Conservation (phyloP, 2,329 filamentous ascomycete species). For the Zasmidium citrigriseum region DNA sequence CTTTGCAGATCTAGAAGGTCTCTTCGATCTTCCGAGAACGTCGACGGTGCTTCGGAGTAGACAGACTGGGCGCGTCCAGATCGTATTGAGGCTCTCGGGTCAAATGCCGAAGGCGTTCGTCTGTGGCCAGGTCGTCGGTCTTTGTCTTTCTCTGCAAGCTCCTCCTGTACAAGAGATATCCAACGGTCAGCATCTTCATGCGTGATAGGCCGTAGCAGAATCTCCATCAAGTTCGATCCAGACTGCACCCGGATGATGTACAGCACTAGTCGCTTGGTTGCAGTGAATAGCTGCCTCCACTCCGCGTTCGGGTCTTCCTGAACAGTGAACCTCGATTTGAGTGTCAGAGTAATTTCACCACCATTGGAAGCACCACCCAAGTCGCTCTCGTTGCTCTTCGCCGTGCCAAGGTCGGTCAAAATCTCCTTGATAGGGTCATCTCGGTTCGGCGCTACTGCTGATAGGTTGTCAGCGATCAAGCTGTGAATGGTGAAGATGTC, state of each 20-base stretch:
- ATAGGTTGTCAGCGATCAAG: conserved; percentile 77
- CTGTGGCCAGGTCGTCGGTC: conserved; percentile 35
- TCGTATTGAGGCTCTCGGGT: conserved; percentile 33
- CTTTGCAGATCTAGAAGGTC: conserved; percentile 80
- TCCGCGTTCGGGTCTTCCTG: conserved; percentile 81
- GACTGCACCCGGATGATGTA: conserved; percentile 98
- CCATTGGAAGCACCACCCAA: conserved; percentile 33
- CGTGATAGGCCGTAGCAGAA: conserved; percentile 85
- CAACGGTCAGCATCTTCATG: conserved; percentile 88
- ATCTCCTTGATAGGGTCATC: conserved; percentile 91
- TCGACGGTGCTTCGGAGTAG: conserved; percentile 44
- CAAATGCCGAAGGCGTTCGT: conserved; percentile 30
- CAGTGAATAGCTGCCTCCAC: conserved; percentile 91
- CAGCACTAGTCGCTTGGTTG: conserved; percentile 93
- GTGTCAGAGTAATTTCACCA: conserved; percentile 37
- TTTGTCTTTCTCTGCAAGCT: conserved; percentile 58
- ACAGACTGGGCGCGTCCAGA: conserved; percentile 35
- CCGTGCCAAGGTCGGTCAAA: conserved; percentile 89
- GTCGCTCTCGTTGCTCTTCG: conserved; percentile 94
- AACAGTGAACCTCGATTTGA: conserved; percentile 37
- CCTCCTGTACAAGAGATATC: conserved; percentile 77
- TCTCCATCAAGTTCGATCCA: conserved; percentile 88
- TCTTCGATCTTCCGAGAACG: conserved; percentile 33
- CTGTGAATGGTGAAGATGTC: conserved; percentile 97
- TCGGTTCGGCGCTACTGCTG: conserved; percentile 72